Evolutionary conservation across 225 moss, liverwort and hornwort species (phyloP), one percentile per base, ranked within the genome.

Genomic region (Climacium dendroides): DNA sequence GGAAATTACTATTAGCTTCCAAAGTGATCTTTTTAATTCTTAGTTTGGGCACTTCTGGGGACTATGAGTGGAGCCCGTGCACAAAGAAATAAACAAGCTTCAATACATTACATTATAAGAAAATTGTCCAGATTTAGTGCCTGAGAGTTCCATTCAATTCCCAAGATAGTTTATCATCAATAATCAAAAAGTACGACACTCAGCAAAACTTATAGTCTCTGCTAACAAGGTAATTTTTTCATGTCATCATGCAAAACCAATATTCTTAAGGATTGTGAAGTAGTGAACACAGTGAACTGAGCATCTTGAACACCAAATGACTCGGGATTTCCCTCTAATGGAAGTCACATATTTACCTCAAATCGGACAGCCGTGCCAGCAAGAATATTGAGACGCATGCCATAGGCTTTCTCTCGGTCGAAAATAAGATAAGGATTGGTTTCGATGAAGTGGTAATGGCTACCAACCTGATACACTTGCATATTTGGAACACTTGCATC

Each of bases 361-460:
- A 98, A 97, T 59, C 98, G 94, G 61, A 96, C 91, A 34, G 98
- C 98, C 23, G 96, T 92, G 85, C 98, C 98, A 35, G 98, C 95
- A 73, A 95, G 89, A 67, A 97, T 93, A 74, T 97, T 96, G 60
- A 98, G 94, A 65, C 95, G 95, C 93, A 95, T 97, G 81, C 98
- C 98, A 73, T 96, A 97, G 29, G 98, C 96, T 91, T 93, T 91
- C 87, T 93, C 94, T 74, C 97, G 98, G 78, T 98, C 98, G 43
- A 98, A 98, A 52, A 90, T 73, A 28, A 98, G 94, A 37, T 94
- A 95, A 32, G 97, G 95, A 67, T 97, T 98, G 81, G 96, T 94
- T 91, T 98, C 98, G 41, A 98, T 95, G 85, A 98, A 98, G 91
- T 98, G 98, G 70, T 95, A 98, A 87, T 98, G 98, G 83, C 98